phyloP scores from a whole-genome alignment of 1,284 basidiomycete genomes.

The Leccinum subspadiceum region DNA sequence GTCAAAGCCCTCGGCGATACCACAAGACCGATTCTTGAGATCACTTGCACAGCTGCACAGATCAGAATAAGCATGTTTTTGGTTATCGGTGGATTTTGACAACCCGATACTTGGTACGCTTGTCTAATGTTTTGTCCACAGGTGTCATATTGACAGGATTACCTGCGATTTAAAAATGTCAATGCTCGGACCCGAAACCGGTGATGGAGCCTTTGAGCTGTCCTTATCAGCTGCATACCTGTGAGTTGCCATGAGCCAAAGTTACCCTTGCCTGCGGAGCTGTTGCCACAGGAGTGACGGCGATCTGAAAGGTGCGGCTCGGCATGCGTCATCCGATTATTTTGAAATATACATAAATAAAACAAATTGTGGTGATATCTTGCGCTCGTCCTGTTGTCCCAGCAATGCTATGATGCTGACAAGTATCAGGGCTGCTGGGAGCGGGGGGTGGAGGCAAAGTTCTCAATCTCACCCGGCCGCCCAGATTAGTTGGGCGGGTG shows the following conservation, averaged over 20 bases:
- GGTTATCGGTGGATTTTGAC: not conserved
- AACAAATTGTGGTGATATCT: constrained; percentile 10
- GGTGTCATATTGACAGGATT: constrained; percentile 1
- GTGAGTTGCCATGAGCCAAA: not conserved
- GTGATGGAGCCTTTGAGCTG: not conserved
- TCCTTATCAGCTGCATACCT: not conserved
- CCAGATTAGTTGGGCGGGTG: not conserved
- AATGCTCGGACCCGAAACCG: constrained; percentile 13
- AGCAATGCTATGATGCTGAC: not conserved
- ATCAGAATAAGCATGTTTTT: constrained; percentile 3
- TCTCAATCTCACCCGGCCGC: constrained; percentile 3
- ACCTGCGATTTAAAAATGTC: not conserved
- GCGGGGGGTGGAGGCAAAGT: not conserved
- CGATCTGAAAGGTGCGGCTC: constrained; percentile 5
- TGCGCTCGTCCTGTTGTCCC: constrained; percentile 3
- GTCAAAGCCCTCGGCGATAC: constrained; percentile 19
- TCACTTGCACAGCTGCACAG: not conserved
- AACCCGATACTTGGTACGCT: not conserved
- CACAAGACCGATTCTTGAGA: not conserved
- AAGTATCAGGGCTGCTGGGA: constrained; percentile 6
- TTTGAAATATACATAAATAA: constrained; percentile 14
- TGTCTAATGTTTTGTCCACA: constrained; percentile 7
- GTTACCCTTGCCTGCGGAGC: constrained; percentile 6
- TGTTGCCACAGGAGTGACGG: constrained; percentile 1
- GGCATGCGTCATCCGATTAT: constrained; percentile 2